Evolutionary conservation across 495 filamentous ascomycete species (phyloP).

Genomic region (Penicillium malachiteum): DNA sequence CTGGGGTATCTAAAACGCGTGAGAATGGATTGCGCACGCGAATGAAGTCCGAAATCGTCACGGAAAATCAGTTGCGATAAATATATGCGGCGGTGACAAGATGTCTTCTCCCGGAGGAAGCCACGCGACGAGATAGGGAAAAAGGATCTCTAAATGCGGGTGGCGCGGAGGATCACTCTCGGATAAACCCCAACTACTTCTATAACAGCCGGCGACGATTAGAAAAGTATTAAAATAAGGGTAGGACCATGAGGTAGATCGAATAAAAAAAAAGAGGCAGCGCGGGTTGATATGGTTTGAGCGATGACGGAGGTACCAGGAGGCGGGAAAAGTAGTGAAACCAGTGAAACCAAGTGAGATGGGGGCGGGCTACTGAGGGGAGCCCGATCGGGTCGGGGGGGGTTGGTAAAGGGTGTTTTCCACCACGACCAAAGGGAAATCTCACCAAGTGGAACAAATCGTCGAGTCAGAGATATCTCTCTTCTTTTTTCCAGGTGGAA

Average conservation of each 20-base stretch:
- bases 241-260: not conserved
- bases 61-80: slow-evolving; percentile 12
- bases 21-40: slow-evolving; percentile 7
- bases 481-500: slow-evolving; percentile 3
- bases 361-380: slow-evolving; percentile 13
- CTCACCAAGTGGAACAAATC: slow-evolving; percentile 13
- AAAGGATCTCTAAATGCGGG: slow-evolving; percentile 60
- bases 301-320: slow-evolving; percentile 36
- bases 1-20: slow-evolving; percentile 11
- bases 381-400: slow-evolving; percentile 24
- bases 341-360: slow-evolving; percentile 9
- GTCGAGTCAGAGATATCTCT: not conserved
- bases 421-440: slow-evolving; percentile 1
- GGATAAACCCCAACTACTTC: slow-evolving; percentile 6
- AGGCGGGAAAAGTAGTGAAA: slow-evolving; percentile 22
- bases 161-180: slow-evolving; percentile 14
- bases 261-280: slow-evolving; percentile 18
- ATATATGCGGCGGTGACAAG: slow-evolving; percentile 11
- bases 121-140: slow-evolving; percentile 67
- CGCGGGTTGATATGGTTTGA: slow-evolving; percentile 30
- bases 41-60: slow-evolving; percentile 3
- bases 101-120: slow-evolving; percentile 10
- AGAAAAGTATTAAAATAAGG: no score
- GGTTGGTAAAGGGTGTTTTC: slow-evolving; percentile 6
- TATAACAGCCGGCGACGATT: slow-evolving; percentile 5